phyloP scores from a whole-genome alignment of 768 basidiomycete genomes.

The Leccinum rimulosum region DNA sequence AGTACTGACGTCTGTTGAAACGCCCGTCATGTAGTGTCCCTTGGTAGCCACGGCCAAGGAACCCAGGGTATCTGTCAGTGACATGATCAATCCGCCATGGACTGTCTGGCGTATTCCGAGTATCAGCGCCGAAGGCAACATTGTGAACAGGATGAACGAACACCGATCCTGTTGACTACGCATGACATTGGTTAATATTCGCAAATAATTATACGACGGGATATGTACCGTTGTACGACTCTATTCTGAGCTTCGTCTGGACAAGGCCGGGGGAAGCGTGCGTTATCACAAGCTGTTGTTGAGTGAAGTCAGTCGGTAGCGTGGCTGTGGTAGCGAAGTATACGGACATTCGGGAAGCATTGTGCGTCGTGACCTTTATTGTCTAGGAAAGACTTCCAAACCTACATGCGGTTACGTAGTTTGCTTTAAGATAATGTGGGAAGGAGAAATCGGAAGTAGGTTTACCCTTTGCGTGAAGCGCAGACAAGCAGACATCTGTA shows the following conservation, averaged over 20 bases:
- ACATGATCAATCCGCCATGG: slow-evolving; percentile 79
- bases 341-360: slow-evolving; percentile 73
- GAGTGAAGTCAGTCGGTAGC: not conserved
- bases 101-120: slow-evolving; percentile 41
- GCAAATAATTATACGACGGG: not conserved
- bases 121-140: not conserved
- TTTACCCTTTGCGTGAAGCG: slow-evolving; percentile 65
- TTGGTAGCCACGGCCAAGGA: slow-evolving; percentile 80
- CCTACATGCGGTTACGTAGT: slow-evolving; percentile 34
- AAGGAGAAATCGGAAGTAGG: not conserved
- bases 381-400: slow-evolving; percentile 79
- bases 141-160: slow-evolving; percentile 34
- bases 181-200: not conserved
- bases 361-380: slow-evolving; percentile 77
- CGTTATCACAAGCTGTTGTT: slow-evolving; percentile 55
- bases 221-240: slow-evolving; percentile 66
- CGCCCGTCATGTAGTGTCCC: slow-evolving; percentile 85
- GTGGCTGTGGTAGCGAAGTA: not conserved
- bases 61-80: slow-evolving; percentile 81
- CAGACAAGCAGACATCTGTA: slow-evolving; percentile 61
- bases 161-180: slow-evolving; percentile 80
- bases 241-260: slow-evolving; percentile 66
- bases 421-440: too few species aligned
- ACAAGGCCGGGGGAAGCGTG: slow-evolving; percentile 71
- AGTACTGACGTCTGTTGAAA: slow-evolving; percentile 77